Percentiles rank a stretch among this genome's conserved stretches.
Evolutionary conservation across 768 basidiomycete species (phyloP).

Genomic region (Macrolepiota fuliginosa): DNA sequence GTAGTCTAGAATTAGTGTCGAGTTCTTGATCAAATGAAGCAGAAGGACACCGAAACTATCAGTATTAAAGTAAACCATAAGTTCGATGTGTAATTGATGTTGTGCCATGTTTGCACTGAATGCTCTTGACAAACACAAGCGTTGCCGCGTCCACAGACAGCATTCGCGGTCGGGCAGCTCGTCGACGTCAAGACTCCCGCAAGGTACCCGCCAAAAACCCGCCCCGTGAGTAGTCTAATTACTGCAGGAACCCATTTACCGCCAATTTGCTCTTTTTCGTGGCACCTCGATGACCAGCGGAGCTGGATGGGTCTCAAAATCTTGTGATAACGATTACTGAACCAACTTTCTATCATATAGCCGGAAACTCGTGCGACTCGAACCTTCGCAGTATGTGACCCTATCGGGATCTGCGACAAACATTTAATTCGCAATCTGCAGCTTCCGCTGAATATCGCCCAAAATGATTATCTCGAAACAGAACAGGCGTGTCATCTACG

Average conservation of each 20-base stretch:
- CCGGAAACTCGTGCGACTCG: slow-evolving; percentile 38
- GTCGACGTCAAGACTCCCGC: slow-evolving; percentile 39
- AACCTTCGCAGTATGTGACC: slow-evolving; percentile 35
- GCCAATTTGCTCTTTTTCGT: slow-evolving; percentile 20
- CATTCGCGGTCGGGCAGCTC: slow-evolving; percentile 8
- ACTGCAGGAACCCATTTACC: slow-evolving; percentile 17
- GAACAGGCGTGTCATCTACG: slow-evolving; percentile 95
- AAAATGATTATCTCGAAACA: slow-evolving; percentile 97
- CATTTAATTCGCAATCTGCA: slow-evolving; percentile 11
- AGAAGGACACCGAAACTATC: too few species aligned
- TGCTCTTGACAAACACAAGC: slow-evolving; percentile 6
- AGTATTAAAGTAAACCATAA: too few species aligned
- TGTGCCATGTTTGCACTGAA: not conserved
- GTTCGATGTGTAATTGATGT: not conserved
- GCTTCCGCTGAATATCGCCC: slow-evolving; percentile 36
- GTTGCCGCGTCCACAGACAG: slow-evolving; percentile 1
- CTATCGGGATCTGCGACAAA: not conserved
- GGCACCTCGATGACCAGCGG: slow-evolving; percentile 26
- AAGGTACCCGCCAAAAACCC: slow-evolving; percentile 37
- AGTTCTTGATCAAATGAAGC: too few species aligned
- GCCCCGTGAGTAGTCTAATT: slow-evolving; percentile 35
- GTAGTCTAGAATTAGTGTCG: too few species aligned
- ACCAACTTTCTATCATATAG: slow-evolving; percentile 23
- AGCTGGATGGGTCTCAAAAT: slow-evolving; percentile 34
- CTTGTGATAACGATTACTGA: slow-evolving; percentile 37